Conservation (phyloP, 1,139 yeast species). For the Taphrina sp. region DNA sequence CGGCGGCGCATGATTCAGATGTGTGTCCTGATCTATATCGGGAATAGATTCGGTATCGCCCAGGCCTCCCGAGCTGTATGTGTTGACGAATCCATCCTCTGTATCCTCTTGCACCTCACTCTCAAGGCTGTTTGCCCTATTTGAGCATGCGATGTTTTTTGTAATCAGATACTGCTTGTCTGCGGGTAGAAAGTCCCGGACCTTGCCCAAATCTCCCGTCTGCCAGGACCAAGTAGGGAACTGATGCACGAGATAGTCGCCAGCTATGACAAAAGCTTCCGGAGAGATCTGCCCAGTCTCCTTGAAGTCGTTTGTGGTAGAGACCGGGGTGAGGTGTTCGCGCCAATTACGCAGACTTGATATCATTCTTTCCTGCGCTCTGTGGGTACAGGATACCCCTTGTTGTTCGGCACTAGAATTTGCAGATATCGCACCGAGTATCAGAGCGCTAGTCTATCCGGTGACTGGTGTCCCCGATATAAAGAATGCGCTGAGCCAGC, state of each 20-base stretch:
- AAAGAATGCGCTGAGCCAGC: too few relatives aligned
- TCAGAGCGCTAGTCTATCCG: too few relatives aligned
- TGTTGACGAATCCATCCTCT: slow-evolving; percentile 13
- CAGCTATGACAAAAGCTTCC: slow-evolving; percentile 86
- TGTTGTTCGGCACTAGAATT: too few relatives aligned
- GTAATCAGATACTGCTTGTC: slow-evolving; percentile 87
- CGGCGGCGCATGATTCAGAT: slow-evolving; percentile 47
- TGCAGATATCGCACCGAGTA: too few relatives aligned
- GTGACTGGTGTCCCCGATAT: too few relatives aligned
- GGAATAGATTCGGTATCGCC: slow-evolving; percentile 27
- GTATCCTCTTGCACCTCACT: slow-evolving; percentile 20
- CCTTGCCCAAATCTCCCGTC: slow-evolving; percentile 31
- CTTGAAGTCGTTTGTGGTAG: slow-evolving; percentile 75
- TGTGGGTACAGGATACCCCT: too few relatives aligned
- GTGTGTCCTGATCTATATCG: slow-evolving; percentile 36
- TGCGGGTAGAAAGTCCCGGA: slow-evolving; percentile 69
- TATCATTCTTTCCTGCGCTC: slow-evolving; percentile 10
- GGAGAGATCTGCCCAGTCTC: slow-evolving; percentile 91
- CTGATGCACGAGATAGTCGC: slow-evolving; percentile 84
- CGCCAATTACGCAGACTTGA: slow-evolving; percentile 50
- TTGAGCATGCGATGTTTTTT: slow-evolving; percentile 67
- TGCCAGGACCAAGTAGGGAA: slow-evolving; percentile 98
- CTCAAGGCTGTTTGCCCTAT: slow-evolving; percentile 17
- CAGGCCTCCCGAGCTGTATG: slow-evolving; percentile 2
- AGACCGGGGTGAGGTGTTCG: slow-evolving; percentile 89